Evolutionary conservation across 164 flowering plant species (phyloP), one percentile per base, ranked within the genome.

Genomic region (Vitis rupestris): DNA sequence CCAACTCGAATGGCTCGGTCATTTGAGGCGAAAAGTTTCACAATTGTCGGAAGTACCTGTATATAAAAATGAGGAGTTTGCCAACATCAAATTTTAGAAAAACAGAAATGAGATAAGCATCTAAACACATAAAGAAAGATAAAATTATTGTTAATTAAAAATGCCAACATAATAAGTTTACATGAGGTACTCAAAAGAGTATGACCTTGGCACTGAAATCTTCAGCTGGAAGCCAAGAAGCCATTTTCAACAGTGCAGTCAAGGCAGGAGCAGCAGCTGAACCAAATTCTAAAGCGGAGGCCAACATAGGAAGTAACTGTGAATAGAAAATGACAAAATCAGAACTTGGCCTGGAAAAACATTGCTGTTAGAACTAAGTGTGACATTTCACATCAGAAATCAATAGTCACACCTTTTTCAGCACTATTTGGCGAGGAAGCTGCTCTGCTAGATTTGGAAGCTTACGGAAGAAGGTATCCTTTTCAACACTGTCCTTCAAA

Each of bases 261-360:
- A 96, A 82, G 53, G 97, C 99, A 82, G 97, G 97, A 69, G 99
- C 97, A 76, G 87, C 90, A 81, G 98, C 99, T 76, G 99, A 92
- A 72, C 99, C 97, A 86, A 90, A 96, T 80, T 93, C 99, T 70
- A 96, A 84, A 30, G 98, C 87, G 73, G 98, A 93, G 70, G 99
- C 97, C 70, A 96, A 82, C 74, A 92, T 74, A 72, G 98, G 98
- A 84, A 93, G 92, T 70, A 96, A 70, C 99, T 93, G 88, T 30
- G 71, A 23, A 64, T 73, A 69, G 30, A 70, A 37, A 44, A 63
- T 44, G 44, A 9, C 2, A 4, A 57, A n/a, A 37, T 44, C 19
- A 27, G 59, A 49, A 63, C 27, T n/a, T 30, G 48, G 16, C 11
- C 62, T 19, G 13, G 3, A 55, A 55, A 49, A 23, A 7, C 12